phyloP scores from a whole-genome alignment of 768 basidiomycete genomes.

The Panaeolus papilionaceus region DNA sequence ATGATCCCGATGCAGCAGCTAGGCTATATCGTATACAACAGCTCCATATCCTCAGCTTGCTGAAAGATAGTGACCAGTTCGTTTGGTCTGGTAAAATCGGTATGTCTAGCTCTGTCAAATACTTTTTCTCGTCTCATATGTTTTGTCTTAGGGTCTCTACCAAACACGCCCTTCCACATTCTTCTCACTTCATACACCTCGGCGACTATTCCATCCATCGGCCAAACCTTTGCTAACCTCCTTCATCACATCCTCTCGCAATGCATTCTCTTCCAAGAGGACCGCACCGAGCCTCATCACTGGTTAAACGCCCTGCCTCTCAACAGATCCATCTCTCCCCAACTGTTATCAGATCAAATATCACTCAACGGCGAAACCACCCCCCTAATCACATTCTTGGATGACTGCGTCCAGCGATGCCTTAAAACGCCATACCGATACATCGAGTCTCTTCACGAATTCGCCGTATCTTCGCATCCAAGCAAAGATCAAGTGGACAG shows the following conservation, averaged over 20 bases:
- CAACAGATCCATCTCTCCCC: slow-evolving; percentile 39
- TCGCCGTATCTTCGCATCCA: slow-evolving; percentile 31
- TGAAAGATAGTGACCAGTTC: slow-evolving; percentile 83
- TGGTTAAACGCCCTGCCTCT: slow-evolving; percentile 78
- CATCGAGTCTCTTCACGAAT: slow-evolving; percentile 67
- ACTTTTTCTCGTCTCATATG: not conserved
- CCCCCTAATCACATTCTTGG: slow-evolving; percentile 71
- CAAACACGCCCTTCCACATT: slow-evolving; percentile 73
- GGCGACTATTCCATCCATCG: slow-evolving; percentile 57
- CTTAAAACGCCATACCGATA: slow-evolving; percentile 87
- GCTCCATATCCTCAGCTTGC: slow-evolving; percentile 76
- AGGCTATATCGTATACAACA: slow-evolving; percentile 60
- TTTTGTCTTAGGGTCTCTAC: slow-evolving; percentile 43
- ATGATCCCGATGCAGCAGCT: slow-evolving; percentile 25
- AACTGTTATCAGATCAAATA: slow-evolving; percentile 57
- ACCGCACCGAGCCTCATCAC: slow-evolving; percentile 68
- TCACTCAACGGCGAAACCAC: slow-evolving; percentile 61
- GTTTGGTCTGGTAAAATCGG: slow-evolving; percentile 78
- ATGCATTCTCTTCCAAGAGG: slow-evolving; percentile 84
- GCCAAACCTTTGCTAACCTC: slow-evolving; percentile 52
- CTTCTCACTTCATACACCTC: slow-evolving; percentile 69
- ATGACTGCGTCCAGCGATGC: slow-evolving; percentile 86
- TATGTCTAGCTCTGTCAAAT: slow-evolving; percentile 36
- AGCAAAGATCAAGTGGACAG: slow-evolving; percentile 19
- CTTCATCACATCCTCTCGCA: slow-evolving; percentile 69